phyloP scores from a whole-genome alignment of 257 asterid genomes.

The Solanum chaucha region DNA sequence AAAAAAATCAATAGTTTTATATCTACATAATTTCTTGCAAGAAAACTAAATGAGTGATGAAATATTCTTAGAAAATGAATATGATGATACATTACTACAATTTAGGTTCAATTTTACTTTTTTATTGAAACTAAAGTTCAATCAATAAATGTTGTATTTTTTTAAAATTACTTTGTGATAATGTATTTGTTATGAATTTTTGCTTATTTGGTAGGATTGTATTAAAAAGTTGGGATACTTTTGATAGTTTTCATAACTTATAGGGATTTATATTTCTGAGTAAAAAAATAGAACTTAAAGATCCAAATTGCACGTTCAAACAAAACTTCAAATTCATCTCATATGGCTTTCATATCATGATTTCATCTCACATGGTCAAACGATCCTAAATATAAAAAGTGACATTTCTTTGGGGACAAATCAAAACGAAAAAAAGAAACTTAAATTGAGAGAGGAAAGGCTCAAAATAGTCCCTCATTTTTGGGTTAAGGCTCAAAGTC shows the following conservation, averaged over 20 bases:
- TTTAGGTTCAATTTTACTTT: too few species aligned
- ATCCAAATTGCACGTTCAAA: too few species aligned
- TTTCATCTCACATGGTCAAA: not conserved
- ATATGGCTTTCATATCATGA: not conserved
- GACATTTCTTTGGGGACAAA: not conserved
- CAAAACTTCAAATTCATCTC: too few species aligned
- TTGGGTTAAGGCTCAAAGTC: too few species aligned
- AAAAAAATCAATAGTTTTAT: too few species aligned
- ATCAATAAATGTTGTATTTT: too few species aligned
- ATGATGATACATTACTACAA: not conserved
- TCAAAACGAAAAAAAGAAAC: not conserved
- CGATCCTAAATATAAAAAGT: not conserved
- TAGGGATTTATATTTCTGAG: not conserved
- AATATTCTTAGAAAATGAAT: too few species aligned
- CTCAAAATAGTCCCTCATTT: too few species aligned
- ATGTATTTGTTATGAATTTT: too few species aligned
- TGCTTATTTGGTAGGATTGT: not conserved
- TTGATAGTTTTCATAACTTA: not conserved
- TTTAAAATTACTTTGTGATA: not conserved
- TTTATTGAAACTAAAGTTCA: not conserved
- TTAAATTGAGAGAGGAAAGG: not conserved
- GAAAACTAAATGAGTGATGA: too few species aligned
- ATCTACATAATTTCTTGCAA: too few species aligned
- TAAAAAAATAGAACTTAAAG: too few species aligned
- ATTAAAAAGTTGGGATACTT: not conserved